Evolutionary conservation across 176 grass and related monocot genomes (phyloP).

Genomic region (Oryza coarctata): DNA sequence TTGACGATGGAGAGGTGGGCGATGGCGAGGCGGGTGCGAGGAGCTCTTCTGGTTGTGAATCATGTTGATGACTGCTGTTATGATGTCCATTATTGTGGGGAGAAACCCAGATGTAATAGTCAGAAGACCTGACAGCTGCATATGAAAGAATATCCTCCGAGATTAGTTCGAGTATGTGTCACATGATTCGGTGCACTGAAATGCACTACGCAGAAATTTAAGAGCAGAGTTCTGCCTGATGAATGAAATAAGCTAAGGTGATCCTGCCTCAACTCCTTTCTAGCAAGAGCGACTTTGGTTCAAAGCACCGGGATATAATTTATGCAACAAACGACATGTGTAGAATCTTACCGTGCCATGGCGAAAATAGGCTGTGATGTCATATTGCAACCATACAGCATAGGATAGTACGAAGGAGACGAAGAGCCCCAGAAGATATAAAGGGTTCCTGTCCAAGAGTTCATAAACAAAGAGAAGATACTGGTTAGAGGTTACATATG

Average conservation of each 20-base stretch:
- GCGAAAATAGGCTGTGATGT: slow-evolving; percentile 59
- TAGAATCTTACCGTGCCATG: slow-evolving; percentile 59
- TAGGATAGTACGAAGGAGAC: slow-evolving; percentile 59
- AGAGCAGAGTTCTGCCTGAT: not conserved
- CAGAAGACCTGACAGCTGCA: slow-evolving; percentile 65
- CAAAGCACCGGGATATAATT: not conserved
- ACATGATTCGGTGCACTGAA: not conserved
- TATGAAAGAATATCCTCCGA: slow-evolving; percentile 3
- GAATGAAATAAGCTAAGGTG: not conserved
- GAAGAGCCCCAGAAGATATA: slow-evolving; percentile 63
- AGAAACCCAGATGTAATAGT: slow-evolving; percentile 51
- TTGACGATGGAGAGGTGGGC: not conserved
- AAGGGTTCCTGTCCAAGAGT: slow-evolving; percentile 74
- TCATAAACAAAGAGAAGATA: slow-evolving; percentile 30
- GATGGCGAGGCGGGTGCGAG: not conserved
- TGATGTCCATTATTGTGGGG: slow-evolving; percentile 51
- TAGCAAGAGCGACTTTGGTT: not conserved
- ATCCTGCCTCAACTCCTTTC: not conserved
- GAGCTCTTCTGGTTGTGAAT: slow-evolving; percentile 4
- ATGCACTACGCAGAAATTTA: not conserved
- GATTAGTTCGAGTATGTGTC: not conserved
- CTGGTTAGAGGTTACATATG: not conserved
- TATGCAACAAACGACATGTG: not conserved
- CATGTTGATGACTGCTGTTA: slow-evolving; percentile 22
- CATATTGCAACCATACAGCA: slow-evolving; percentile 63